A percentile compares a stretch with the other conserved stretches of the same genome.
Evolutionary conservation across 345 rosid genomes (phyloP).

Genomic region (Anacardium occidentale): DNA sequence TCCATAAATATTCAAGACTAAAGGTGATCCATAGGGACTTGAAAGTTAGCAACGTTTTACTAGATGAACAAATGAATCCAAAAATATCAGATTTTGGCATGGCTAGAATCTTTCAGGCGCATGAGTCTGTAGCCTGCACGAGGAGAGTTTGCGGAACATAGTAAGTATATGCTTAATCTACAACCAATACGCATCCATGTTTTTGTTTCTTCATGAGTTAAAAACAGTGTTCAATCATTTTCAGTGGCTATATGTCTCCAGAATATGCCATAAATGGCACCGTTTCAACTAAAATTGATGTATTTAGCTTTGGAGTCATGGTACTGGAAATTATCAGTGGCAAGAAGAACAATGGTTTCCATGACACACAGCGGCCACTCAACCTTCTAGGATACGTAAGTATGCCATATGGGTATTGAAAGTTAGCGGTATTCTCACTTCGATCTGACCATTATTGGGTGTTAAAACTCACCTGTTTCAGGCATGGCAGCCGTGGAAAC

Average conservation of each 20-base stretch:
- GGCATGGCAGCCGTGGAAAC: slow-evolving; percentile 24
- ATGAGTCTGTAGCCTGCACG: slow-evolving; percentile 7
- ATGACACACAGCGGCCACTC: slow-evolving; percentile 4
- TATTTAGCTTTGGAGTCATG: slow-evolving; percentile 20
- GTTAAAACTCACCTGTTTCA: not conserved
- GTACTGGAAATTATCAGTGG: slow-evolving; percentile 14
- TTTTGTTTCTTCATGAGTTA: not conserved
- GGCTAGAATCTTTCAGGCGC: slow-evolving; percentile 1
- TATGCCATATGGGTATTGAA: not conserved
- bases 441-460: not conserved
- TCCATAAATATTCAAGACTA: slow-evolving; percentile 8
- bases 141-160: slow-evolving; percentile 19
- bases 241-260: slow-evolving; percentile 19
- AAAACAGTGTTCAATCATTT: not conserved
- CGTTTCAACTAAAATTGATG: not conserved
- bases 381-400: slow-evolving; percentile 25
- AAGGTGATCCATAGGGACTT: slow-evolving; percentile 14
- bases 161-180: slow-evolving; percentile 3
- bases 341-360: slow-evolving; percentile 10
- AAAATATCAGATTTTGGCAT: slow-evolving; percentile 13
- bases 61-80: slow-evolving; percentile 8
- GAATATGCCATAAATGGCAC: slow-evolving; percentile 3
- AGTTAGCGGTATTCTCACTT: too few relatives aligned
- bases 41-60: slow-evolving; percentile 17
- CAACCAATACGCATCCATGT: not conserved